phyloP scores from a whole-genome alignment of 2,329 filamentous ascomycete species.

The Rhinocladiella mackenziei region DNA sequence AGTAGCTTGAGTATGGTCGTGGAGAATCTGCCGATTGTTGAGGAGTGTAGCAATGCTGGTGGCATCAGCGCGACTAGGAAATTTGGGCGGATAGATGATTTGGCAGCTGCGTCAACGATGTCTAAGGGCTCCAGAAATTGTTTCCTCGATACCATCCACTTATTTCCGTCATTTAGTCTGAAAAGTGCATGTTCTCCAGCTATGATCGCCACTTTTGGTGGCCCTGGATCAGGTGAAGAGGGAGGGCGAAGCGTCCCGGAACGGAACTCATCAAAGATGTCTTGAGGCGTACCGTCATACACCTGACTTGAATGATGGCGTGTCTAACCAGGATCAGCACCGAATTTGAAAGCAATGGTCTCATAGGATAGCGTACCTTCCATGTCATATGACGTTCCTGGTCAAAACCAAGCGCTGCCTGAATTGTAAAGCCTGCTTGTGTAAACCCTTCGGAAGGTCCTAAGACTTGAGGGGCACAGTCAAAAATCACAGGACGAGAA shows the following conservation, averaged over 20 bases:
- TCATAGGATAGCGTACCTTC: conserved; percentile 7
- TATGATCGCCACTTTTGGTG: conserved; percentile 17
- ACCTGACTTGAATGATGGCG: conserved; percentile 12
- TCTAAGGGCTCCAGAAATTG: conserved; percentile 11
- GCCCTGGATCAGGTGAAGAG: background rate
- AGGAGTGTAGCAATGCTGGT: conserved; percentile 16
- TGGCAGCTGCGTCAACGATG: conserved; percentile 5
- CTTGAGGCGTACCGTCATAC: conserved; percentile 10
- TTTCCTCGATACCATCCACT: conserved; percentile 1
- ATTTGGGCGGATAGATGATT: background rate
- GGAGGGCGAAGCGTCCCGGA: conserved; percentile 1
- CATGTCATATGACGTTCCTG: conserved; percentile 13
- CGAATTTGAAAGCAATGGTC: background rate
- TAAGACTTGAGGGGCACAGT: conserved; percentile 10
- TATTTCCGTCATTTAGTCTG: conserved; percentile 4
- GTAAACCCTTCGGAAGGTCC: conserved; percentile 19
- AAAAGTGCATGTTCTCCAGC: conserved; percentile 11
- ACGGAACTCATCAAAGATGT: conserved; percentile 6
- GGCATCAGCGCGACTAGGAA: conserved; percentile 17
- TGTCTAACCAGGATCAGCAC: conserved; percentile 1
- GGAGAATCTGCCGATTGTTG: conserved; percentile 5
- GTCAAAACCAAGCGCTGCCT: conserved; percentile 14
- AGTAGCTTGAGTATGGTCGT: conserved; percentile 14
- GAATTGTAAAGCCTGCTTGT: conserved; percentile 12
- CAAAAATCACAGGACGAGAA: conserved; percentile 7